phyloP scores from a whole-genome alignment of 1,284 basidiomycete species.

The Cryptococcus floricola region DNA sequence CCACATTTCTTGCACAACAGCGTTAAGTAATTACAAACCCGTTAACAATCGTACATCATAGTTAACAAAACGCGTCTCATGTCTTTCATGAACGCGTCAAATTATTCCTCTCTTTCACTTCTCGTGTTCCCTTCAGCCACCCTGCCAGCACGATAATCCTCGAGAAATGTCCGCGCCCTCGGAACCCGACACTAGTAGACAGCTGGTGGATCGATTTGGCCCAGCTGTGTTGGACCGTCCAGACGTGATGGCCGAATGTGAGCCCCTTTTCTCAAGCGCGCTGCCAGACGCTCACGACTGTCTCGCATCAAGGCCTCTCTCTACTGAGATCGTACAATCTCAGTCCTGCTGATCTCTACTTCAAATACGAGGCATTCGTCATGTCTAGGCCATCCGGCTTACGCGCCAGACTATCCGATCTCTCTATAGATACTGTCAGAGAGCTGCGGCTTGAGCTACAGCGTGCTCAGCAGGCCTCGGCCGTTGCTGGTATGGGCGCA shows the following conservation, averaged over 20 bases:
- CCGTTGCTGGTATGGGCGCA: conserved; percentile 13
- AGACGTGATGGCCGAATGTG: conserved; percentile 46
- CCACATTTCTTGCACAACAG: background rate
- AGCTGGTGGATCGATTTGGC: conserved; percentile 37
- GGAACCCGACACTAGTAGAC: conserved; percentile 5
- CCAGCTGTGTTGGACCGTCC: conserved; percentile 32
- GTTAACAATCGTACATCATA: background rate
- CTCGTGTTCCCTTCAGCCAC: conserved; percentile 14
- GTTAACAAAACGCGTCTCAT: background rate
- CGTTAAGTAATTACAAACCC: background rate
- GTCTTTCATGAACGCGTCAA: background rate
- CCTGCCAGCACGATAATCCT: background rate
- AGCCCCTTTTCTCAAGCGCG: conserved; percentile 3
- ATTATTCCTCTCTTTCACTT: background rate
- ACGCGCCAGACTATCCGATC: conserved; percentile 36
- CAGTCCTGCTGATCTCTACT: conserved; percentile 46
- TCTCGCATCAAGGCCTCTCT: conserved; percentile 38
- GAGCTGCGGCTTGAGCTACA: conserved; percentile 49
- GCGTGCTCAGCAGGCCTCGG: conserved; percentile 40
- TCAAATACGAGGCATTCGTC: conserved; percentile 52
- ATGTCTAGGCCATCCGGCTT: conserved; percentile 44
- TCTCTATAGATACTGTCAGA: conserved; percentile 43
- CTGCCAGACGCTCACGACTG: background rate
- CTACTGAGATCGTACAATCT: conserved; percentile 46
- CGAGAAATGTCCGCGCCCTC: too few species aligned